Evolutionary conservation across 2,329 filamentous ascomycete species (phyloP).

Genomic region (Zalaria obscura): DNA sequence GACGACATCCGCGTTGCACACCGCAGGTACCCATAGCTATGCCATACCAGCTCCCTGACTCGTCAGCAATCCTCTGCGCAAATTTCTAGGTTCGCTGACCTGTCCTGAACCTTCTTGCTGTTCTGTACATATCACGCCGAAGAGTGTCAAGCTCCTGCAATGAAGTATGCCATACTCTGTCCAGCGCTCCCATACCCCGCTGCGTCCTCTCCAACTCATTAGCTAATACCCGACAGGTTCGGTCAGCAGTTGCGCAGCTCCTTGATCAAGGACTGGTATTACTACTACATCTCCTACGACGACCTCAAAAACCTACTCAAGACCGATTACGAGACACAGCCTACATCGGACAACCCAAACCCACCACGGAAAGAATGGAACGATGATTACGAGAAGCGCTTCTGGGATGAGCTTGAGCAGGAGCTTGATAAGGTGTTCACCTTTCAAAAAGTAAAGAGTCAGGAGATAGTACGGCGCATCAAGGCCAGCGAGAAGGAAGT

Average conservation of each 20-base stretch:
- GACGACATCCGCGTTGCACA: too few relatives aligned
- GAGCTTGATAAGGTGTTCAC: constrained; percentile 97
- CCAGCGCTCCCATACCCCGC: too few relatives aligned
- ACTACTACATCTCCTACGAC: constrained; percentile 98
- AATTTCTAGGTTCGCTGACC: too few relatives aligned
- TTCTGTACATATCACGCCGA: too few relatives aligned
- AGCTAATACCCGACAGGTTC: constrained; percentile 42
- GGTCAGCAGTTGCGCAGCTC: constrained; percentile 93
- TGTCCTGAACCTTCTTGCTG: too few relatives aligned
- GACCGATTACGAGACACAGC: constrained; percentile 46
- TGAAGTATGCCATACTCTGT: too few relatives aligned
- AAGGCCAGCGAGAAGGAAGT: constrained; percentile 81
- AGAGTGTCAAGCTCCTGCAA: too few relatives aligned
- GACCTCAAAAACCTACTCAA: constrained; percentile 80
- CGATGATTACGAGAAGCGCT: constrained; percentile 80
- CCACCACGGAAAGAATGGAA: constrained; percentile 54
- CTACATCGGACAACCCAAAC: constrained; percentile 23
- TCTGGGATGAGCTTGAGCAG: constrained; percentile 72
- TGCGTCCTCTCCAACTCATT: too few relatives aligned
- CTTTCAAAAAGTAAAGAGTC: constrained; percentile 93
- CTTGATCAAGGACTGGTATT: constrained; percentile 91
- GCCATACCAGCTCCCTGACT: too few relatives aligned
- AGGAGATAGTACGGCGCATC: constrained; percentile 87
- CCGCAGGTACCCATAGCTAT: too few relatives aligned
- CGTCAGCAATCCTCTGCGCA: too few relatives aligned